Evolutionary conservation across 1,284 basidiomycete genomes (phyloP).

Genomic region (Thelephora terrestris): DNA sequence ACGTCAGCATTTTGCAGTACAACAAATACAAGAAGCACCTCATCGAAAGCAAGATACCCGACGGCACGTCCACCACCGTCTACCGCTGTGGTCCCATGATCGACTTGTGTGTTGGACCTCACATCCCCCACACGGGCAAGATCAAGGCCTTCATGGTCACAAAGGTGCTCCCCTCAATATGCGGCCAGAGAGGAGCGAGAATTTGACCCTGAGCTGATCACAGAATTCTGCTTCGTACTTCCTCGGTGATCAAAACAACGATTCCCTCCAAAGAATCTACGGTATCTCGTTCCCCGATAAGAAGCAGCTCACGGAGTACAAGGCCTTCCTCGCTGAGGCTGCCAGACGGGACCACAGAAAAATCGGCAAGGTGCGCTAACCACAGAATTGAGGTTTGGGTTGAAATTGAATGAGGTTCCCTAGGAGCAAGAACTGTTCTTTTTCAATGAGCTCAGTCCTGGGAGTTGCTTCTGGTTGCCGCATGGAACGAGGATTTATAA

Average conservation of each 20-base stretch:
- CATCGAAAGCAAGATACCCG: slow-evolving; percentile 92
- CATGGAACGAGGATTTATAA: slow-evolving; percentile 98
- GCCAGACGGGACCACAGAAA: slow-evolving; percentile 96
- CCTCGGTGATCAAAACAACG: slow-evolving; percentile 90
- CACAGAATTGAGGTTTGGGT: background rate
- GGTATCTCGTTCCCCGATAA: slow-evolving; percentile 99
- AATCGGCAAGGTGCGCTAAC: slow-evolving; percentile 64
- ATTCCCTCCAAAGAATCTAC: slow-evolving; percentile 94
- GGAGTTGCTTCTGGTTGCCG: slow-evolving; percentile 94
- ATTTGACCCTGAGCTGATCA: background rate
- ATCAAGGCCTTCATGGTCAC: slow-evolving; percentile 97
- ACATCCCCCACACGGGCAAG: slow-evolving; percentile 94
- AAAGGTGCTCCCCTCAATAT: slow-evolving; percentile 46
- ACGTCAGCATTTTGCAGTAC: slow-evolving; percentile 51
- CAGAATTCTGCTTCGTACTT: slow-evolving; percentile 98
- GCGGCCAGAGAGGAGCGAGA: no score
- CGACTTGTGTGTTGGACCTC: slow-evolving; percentile 94
- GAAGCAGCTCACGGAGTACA: slow-evolving; percentile 94
- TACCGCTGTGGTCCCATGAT: slow-evolving; percentile 99
- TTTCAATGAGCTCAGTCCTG: slow-evolving; percentile 95
- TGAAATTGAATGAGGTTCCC: slow-evolving; percentile 5
- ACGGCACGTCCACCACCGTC: slow-evolving; percentile 95
- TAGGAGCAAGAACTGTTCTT: slow-evolving; percentile 97
- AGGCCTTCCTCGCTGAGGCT: slow-evolving; percentile 92
- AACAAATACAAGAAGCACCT: slow-evolving; percentile 99